phyloP scores from a whole-genome alignment of 257 asterid genomes.

The Solanum chmielewskii region DNA sequence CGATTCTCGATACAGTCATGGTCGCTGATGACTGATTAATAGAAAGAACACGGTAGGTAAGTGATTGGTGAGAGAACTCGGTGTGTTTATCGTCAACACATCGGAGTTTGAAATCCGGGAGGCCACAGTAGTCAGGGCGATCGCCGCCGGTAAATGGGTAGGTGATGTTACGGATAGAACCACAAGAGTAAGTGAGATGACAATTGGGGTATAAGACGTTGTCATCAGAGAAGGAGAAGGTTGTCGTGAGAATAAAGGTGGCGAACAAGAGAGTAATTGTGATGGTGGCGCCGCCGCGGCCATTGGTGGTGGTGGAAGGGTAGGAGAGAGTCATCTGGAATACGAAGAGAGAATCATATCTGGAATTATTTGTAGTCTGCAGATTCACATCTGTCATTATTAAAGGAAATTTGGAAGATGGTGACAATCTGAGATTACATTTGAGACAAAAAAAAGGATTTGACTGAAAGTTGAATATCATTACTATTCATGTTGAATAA shows the following conservation, averaged over 20 bases:
- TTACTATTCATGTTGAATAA: neutral
- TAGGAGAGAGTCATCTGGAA: neutral
- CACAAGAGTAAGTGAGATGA: constrained; percentile 42
- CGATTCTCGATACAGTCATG: constrained; percentile 34
- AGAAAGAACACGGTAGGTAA: constrained; percentile 30
- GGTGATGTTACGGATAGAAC: constrained; percentile 22
- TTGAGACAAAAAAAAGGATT: neutral
- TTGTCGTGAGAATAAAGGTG: neutral
- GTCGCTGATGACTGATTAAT: constrained; percentile 19
- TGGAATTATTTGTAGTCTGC: neutral
- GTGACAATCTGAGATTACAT: neutral
- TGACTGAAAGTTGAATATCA: neutral
- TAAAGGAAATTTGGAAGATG: neutral
- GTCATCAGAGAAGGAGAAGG: constrained; percentile 7
- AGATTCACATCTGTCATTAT: neutral
- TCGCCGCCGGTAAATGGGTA: constrained; percentile 49
- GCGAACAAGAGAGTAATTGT: neutral
- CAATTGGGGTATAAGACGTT: constrained; percentile 22
- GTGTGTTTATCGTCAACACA: constrained; percentile 25
- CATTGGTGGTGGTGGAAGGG: neutral
- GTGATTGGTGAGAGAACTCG: constrained; percentile 23
- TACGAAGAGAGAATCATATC: neutral
- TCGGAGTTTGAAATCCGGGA: constrained; percentile 34
- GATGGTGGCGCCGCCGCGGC: neutral
- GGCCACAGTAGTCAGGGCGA: constrained; percentile 57